Percentiles rank a stretch among this genome's conserved stretches.
Conservation (phyloP, 176 grass and related monocot species). For the Puya raimondii region DNA sequence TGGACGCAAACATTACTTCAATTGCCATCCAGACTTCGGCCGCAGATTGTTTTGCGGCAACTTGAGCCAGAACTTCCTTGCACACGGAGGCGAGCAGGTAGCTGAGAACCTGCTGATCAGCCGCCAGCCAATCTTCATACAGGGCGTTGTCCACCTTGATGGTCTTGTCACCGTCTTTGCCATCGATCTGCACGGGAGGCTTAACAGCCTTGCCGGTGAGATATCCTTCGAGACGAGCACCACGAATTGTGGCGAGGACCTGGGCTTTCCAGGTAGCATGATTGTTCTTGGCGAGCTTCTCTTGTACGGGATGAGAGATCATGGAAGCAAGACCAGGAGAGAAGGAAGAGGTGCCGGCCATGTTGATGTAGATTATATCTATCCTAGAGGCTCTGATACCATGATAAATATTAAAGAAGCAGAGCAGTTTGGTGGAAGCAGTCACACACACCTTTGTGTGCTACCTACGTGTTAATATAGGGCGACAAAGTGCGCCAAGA, state of each 20-base stretch:
- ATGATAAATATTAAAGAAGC: too few relatives aligned
- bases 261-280: constrained; percentile 1
- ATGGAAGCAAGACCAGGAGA: neutral
- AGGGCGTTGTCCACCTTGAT: neutral
- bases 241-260: constrained; percentile 1
- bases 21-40: too few relatives aligned
- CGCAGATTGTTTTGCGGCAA: too few relatives aligned
- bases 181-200: constrained; percentile 1
- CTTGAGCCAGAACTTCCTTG: neutral
- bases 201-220: neutral
- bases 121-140: neutral
- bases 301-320: neutral
- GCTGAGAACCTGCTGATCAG: neutral
- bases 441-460: too few relatives aligned
- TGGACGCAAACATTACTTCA: too few relatives aligned
- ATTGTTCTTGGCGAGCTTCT: neutral
- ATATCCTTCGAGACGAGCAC: constrained; percentile 1
- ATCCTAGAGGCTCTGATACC: too few relatives aligned
- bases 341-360: neutral
- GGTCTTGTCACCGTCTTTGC: neutral
- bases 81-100: neutral
- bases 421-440: too few relatives aligned
- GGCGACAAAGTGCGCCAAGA: too few relatives aligned
- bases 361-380: too few relatives aligned
- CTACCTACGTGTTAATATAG: too few relatives aligned